A percentile compares a stretch with the other conserved stretches of the same genome.
phyloP scores from a whole-genome alignment of 2,329 filamentous ascomycete species.

The Penicillium sp. region DNA sequence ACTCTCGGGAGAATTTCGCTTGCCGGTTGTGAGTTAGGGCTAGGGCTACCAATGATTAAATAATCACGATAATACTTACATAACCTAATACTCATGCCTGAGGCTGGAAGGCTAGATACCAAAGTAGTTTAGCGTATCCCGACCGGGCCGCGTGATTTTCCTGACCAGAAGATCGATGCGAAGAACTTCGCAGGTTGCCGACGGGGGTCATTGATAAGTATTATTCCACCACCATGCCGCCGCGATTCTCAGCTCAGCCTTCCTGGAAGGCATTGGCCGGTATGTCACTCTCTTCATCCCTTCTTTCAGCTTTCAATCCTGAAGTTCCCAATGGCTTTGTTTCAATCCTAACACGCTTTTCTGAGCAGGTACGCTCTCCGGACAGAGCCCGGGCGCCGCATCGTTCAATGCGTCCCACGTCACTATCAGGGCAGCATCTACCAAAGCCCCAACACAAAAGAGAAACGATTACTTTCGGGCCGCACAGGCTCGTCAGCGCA shows the following conservation, averaged over 20 bases:
- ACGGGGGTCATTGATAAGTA: conserved; percentile 11
- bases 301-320: neutral
- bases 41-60: conserved; percentile 25
- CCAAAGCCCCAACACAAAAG: conserved; percentile 63
- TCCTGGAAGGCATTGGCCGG: conserved; percentile 61
- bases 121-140: conserved; percentile 26
- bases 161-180: conserved; percentile 20
- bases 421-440: conserved; percentile 65
- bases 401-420: conserved; percentile 51
- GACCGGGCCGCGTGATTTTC: conserved; percentile 33
- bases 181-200: conserved; percentile 18
- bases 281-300: conserved; percentile 42
- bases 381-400: conserved; percentile 47
- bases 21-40: conserved; percentile 42
- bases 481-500: conserved; percentile 78
- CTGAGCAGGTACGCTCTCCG: conserved; percentile 28
- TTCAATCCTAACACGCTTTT: conserved; percentile 9
- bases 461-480: conserved; percentile 79
- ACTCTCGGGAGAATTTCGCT: conserved; percentile 37
- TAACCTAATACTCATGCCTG: neutral
- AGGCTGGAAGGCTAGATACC: neutral
- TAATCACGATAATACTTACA: neutral
- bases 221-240: conserved; percentile 58
- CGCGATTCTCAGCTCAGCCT: conserved; percentile 62
- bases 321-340: neutral